Evolutionary conservation across 106 monocot genomes (phyloP).

Genomic region (Dioscorea alata): DNA sequence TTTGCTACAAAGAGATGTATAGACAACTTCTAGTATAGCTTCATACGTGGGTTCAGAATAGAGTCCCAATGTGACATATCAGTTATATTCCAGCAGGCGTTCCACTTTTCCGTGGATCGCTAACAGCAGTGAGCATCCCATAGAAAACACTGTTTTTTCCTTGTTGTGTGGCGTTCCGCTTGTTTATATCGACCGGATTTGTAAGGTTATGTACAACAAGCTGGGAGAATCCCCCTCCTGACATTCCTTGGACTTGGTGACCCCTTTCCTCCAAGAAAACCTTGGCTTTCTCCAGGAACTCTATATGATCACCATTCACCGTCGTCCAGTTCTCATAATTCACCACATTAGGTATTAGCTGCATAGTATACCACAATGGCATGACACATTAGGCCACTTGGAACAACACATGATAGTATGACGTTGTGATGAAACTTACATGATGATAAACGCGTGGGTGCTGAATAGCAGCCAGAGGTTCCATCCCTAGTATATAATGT

Average conservation of each 20-base stretch:
- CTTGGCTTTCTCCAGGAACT: constrained; percentile 27
- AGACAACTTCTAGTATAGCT: neutral
- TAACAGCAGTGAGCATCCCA: constrained; percentile 84
- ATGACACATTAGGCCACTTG: neutral
- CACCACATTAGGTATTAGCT: constrained; percentile 85
- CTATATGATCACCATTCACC: constrained; percentile 59
- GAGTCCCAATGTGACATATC: neutral
- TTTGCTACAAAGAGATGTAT: neutral
- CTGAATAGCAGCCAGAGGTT: constrained; percentile 68
- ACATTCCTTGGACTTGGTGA: constrained; percentile 31
- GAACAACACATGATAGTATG: neutral
- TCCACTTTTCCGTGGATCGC: constrained; percentile 93
- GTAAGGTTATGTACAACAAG: constrained; percentile 67
- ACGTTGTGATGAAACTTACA: constrained; percentile 14
- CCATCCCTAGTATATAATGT: constrained; percentile 67
- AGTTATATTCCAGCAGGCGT: constrained; percentile 61
- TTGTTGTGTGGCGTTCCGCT: neutral
- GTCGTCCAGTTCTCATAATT: constrained; percentile 75
- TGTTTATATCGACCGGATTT: constrained; percentile 9
- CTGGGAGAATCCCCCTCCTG: constrained; percentile 54
- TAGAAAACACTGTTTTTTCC: constrained; percentile 15
- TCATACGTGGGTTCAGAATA: neutral
- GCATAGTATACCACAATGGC: neutral
- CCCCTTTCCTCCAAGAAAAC: constrained; percentile 56
- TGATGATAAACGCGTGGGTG: constrained; percentile 76